Conservation (phyloP, 202 grass and related monocot genomes). For the Digitaria exilis region DNA sequence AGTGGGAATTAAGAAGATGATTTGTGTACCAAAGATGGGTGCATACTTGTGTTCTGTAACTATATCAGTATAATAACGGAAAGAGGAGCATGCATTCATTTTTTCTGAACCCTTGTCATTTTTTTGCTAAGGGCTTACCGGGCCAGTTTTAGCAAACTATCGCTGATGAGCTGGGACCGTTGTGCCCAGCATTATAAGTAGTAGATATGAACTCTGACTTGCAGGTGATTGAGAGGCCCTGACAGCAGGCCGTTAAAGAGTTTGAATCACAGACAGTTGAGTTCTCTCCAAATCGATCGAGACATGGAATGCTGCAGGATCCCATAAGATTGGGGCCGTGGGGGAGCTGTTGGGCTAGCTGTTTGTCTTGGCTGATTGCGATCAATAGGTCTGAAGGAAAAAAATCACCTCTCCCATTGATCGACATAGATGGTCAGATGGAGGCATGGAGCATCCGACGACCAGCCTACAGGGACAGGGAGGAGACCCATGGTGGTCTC, state of each 20-base stretch:
- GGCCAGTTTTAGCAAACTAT: neutral
- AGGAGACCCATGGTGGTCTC: too few species aligned
- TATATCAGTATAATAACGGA: neutral
- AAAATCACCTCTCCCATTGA: too few species aligned
- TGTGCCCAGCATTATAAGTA: neutral
- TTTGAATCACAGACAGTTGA: neutral
- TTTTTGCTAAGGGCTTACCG: neutral
- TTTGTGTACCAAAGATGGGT: neutral
- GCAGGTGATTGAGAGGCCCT: too few species aligned
- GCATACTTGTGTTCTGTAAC: slow-evolving; percentile 16
- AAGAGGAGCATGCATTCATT: neutral
- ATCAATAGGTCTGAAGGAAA: neutral
- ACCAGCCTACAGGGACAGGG: too few species aligned
- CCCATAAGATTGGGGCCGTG: too few species aligned
- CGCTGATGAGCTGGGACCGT: neutral
- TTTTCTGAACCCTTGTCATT: neutral
- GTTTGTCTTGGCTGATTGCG: neutral
- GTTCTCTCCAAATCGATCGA: neutral
- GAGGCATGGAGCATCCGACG: too few species aligned
- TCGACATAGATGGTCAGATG: too few species aligned
- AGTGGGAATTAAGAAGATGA: slow-evolving; percentile 2
- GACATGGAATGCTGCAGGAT: neutral
- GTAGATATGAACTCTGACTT: neutral
- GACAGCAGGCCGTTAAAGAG: neutral
- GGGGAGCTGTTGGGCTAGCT: neutral